These are phyloP conservation scores for Rhodotorula taiwanensis DNA, from an alignment of 768 basidiomycete species.

Conservation along the genomic window DNA sequence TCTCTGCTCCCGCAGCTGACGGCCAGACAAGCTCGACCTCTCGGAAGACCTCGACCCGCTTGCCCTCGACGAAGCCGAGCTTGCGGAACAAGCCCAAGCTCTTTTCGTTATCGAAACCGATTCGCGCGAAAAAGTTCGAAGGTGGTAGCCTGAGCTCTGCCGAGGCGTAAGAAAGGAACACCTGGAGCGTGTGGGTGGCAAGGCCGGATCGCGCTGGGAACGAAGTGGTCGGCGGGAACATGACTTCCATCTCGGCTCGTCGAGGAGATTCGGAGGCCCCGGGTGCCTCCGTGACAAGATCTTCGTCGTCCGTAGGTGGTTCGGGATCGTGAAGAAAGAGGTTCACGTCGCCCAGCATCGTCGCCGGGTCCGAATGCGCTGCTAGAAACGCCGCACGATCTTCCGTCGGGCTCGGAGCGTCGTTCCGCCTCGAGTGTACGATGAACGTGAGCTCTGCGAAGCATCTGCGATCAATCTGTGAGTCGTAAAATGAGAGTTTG, in stretches of 20 bases:
- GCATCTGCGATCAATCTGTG: background rate
- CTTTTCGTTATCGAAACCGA: slow-evolving; percentile 61
- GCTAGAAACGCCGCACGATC: slow-evolving; percentile 18
- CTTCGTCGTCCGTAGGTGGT: too few species aligned
- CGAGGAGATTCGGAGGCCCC: slow-evolving; percentile 29
- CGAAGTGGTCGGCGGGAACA: slow-evolving; percentile 66
- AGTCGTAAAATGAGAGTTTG: background rate
- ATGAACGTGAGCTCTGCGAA: slow-evolving; percentile 76
- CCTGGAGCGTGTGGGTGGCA: slow-evolving; percentile 58
- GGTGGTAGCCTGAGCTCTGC: slow-evolving; percentile 45
- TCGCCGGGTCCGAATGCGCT: slow-evolving; percentile 46
- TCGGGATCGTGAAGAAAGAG: slow-evolving; percentile 63
- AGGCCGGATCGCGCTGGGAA: slow-evolving; percentile 52
- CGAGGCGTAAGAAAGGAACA: slow-evolving; percentile 60
- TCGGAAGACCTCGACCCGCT: slow-evolving; percentile 64
- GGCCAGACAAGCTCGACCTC: slow-evolving; percentile 70
- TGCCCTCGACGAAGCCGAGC: slow-evolving; percentile 66
- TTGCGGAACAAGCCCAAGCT: slow-evolving; percentile 67
- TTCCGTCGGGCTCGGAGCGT: slow-evolving; percentile 28
- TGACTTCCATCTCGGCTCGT: slow-evolving; percentile 75
- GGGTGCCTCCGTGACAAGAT: too few species aligned
- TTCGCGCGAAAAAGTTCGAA: slow-evolving; percentile 58
- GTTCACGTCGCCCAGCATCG: slow-evolving; percentile 90
- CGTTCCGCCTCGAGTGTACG: slow-evolving; percentile 55
- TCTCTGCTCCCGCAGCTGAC: background rate